Percentiles rank a stretch among this genome's conserved stretches.
Evolutionary conservation across 345 rosid genomes (phyloP).

Genomic region (Pistacia vera): DNA sequence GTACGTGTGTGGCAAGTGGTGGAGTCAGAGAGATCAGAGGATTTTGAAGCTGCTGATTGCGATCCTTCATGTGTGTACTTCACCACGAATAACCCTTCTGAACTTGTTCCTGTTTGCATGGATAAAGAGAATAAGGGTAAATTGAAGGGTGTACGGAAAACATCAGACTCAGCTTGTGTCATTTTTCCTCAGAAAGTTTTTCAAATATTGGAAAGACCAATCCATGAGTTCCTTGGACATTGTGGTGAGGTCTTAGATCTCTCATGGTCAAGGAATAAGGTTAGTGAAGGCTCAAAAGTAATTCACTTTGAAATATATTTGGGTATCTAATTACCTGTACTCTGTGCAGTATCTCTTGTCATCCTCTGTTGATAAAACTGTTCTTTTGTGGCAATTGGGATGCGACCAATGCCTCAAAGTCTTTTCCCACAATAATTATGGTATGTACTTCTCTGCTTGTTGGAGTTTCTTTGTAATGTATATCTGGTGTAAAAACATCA

Average conservation of each 20-base stretch:
- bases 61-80: constrained; percentile 44
- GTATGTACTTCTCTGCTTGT: constrained; percentile 24
- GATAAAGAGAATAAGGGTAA: constrained; percentile 28
- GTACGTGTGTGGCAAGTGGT: constrained; percentile 45
- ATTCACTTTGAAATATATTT: constrained; percentile 12
- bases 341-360: constrained; percentile 43
- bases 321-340: constrained; percentile 12
- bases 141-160: constrained; percentile 23
- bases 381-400: constrained; percentile 59
- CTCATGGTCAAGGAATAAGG: constrained; percentile 56
- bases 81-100: constrained; percentile 30
- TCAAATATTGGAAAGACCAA: constrained; percentile 38
- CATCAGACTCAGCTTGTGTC: constrained; percentile 37
- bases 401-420: constrained; percentile 35
- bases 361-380: constrained; percentile 58
- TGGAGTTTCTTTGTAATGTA: neutral
- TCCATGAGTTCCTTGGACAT: constrained; percentile 59
- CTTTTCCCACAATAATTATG: constrained; percentile 46
- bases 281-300: constrained; percentile 21
- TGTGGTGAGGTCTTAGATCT: constrained; percentile 48
- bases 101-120: constrained; percentile 29
- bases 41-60: constrained; percentile 19
- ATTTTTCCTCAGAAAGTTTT: constrained; percentile 47
- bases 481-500: neutral
- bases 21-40: constrained; percentile 29